A percentile compares a stretch with the other conserved stretches of the same genome.
Evolutionary conservation across 139 green algal species (phyloP).

Genomic region (Ettlia oleoabundans): DNA sequence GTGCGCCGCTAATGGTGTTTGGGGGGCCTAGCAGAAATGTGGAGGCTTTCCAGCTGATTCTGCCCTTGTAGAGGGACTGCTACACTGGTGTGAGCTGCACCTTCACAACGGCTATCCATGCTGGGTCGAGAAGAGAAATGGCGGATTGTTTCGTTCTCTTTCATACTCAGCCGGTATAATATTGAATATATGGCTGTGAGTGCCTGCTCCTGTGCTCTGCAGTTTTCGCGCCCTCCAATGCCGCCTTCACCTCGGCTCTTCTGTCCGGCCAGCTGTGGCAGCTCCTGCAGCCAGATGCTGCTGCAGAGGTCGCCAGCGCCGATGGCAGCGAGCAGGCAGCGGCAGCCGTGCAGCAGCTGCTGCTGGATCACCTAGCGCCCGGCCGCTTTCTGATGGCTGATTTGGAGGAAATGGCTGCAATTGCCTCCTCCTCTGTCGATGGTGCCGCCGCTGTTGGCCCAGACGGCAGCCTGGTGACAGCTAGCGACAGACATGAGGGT

Average conservation of each 20-base stretch:
- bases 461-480: neutral
- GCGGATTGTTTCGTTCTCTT: too few relatives aligned
- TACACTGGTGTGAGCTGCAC: too few relatives aligned
- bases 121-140: too few relatives aligned
- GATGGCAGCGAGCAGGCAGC: neutral
- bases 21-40: too few relatives aligned
- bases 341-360: neutral
- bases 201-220: neutral
- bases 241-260: constrained; percentile 17
- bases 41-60: too few relatives aligned
- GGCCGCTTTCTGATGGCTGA: neutral
- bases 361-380: neutral
- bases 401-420: neutral
- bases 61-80: too few relatives aligned
- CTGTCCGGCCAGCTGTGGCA: constrained; percentile 23
- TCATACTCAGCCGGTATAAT: too few relatives aligned
- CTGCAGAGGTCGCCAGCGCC: too few relatives aligned
- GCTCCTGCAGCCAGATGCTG: neutral
- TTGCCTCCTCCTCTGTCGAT: neutral
- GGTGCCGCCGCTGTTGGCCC: neutral
- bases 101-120: too few relatives aligned
- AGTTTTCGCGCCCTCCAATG: constrained; percentile 15
- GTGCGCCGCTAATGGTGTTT: too few relatives aligned
- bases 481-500: neutral
- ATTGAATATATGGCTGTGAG: too few relatives aligned